These are phyloP conservation scores for Hypoxylon fragiforme DNA, from an alignment of 495 filamentous ascomycete species.

Conservation along the genomic window DNA sequence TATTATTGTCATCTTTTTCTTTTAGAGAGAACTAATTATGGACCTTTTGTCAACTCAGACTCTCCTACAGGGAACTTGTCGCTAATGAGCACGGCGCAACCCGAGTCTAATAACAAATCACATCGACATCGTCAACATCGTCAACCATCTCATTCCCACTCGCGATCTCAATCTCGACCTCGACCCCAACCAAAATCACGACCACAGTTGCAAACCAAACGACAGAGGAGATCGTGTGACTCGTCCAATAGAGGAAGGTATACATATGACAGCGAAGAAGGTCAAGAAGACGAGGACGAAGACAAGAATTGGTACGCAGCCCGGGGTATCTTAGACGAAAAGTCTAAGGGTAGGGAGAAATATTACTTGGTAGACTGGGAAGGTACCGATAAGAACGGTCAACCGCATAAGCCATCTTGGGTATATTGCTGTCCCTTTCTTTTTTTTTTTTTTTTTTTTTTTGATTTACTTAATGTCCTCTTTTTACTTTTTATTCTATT, in stretches of 20 bases:
- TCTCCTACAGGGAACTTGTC: constrained; percentile 12
- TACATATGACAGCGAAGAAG: neutral
- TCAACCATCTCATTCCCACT: neutral
- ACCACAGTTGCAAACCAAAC: neutral
- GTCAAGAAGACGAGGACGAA: neutral
- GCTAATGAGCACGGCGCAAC: constrained; percentile 31
- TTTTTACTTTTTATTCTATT: neutral
- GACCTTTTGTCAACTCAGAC: constrained; percentile 23
- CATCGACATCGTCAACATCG: neutral
- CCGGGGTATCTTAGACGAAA: constrained; percentile 46
- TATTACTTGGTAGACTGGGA: constrained; percentile 48
- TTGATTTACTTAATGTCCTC: too few relatives aligned
- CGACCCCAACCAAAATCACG: constrained; percentile 1
- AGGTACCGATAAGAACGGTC: constrained; percentile 40
- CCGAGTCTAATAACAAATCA: constrained; percentile 1
- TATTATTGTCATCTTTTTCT: constrained; percentile 1
- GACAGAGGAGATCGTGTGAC: too few relatives aligned
- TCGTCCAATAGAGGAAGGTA: constrained; percentile 15
- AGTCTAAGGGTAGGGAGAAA: constrained; percentile 30
- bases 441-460: neutral
- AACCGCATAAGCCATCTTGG: constrained; percentile 44
- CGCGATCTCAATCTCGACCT: constrained; percentile 1
- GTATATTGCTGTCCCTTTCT: constrained; percentile 28
- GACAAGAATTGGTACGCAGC: constrained; percentile 29
- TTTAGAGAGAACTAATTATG: constrained; percentile 25